These are phyloP conservation scores for Metschnikowia proteae DNA, from an alignment of 805 yeast genomes.

Conservation along the genomic window DNA sequence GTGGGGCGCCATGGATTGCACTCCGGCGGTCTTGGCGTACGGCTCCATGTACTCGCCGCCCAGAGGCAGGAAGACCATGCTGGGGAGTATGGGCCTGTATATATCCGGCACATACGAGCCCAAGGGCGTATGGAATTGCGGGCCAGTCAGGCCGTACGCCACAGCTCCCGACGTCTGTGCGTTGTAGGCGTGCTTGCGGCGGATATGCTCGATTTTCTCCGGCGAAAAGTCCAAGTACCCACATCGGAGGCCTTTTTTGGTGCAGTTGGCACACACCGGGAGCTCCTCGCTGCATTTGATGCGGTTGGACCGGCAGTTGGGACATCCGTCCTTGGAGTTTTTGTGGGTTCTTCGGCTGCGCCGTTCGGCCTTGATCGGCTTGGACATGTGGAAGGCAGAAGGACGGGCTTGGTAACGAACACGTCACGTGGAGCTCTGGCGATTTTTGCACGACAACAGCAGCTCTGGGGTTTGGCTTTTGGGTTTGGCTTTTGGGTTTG, in stretches of 20 bases:
- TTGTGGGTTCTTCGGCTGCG: constrained; percentile 26
- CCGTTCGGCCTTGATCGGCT: constrained; percentile 10
- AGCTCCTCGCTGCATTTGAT: constrained; percentile 43
- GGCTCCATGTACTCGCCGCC: background rate
- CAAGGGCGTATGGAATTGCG: background rate
- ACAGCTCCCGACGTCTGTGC: background rate
- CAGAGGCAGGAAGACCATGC: background rate
- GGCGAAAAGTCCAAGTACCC: constrained; percentile 40
- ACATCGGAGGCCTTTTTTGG: constrained; percentile 36
- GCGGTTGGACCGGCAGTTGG: constrained; percentile 41
- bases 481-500: too few relatives aligned
- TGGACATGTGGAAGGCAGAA: background rate
- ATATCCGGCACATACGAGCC: background rate
- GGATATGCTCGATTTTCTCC: constrained; percentile 34
- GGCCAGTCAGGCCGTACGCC: background rate
- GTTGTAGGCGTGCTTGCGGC: constrained; percentile 8
- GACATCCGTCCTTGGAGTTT: constrained; percentile 34
- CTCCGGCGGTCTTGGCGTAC: background rate
- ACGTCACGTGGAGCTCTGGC: too few relatives aligned
- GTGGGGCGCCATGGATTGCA: too few relatives aligned
- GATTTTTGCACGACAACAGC: too few relatives aligned
- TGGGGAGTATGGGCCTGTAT: background rate
- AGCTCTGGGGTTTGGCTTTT: too few relatives aligned
- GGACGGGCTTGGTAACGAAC: too few relatives aligned
- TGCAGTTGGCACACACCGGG: constrained; percentile 38